Conservation (phyloP, 2,329 filamentous ascomycete genomes). For the Diaporthe sp. region DNA sequence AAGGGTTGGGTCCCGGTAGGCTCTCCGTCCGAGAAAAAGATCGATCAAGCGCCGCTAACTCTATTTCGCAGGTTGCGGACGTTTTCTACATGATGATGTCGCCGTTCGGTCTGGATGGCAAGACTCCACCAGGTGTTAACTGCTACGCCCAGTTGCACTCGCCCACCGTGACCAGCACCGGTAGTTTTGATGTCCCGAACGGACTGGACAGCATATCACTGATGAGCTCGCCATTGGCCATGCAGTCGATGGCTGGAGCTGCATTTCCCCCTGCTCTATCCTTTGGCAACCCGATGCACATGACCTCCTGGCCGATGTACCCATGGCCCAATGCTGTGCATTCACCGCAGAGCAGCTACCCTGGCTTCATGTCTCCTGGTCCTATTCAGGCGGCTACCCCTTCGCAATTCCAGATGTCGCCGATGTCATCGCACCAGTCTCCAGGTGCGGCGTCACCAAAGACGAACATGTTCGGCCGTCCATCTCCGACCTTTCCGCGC, state of each 20-base stretch:
- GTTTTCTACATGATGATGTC: constrained; percentile 34
- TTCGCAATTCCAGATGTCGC: constrained; percentile 45
- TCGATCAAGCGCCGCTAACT: not conserved
- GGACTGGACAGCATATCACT: constrained; percentile 30
- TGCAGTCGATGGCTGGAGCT: constrained; percentile 21
- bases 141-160: constrained; percentile 26
- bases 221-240: constrained; percentile 3
- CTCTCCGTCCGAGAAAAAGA: not conserved
- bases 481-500: constrained; percentile 52
- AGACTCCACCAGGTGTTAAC: constrained; percentile 4
- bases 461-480: constrained; percentile 58
- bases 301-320: constrained; percentile 32
- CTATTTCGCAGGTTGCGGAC: constrained; percentile 20
- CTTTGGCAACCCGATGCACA: constrained; percentile 10
- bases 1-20: constrained; percentile 39
- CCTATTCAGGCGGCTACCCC: constrained; percentile 10
- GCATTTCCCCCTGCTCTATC: not conserved
- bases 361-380: constrained; percentile 5
- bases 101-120: constrained; percentile 30
- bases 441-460: constrained; percentile 45
- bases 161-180: not conserved
- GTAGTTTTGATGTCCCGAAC: constrained; percentile 1
- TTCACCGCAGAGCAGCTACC: constrained; percentile 20
- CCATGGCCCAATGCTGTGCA: constrained; percentile 21
- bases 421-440: constrained; percentile 38